Percentiles rank a stretch among this genome's conserved stretches.
Conservation (phyloP, 2,329 filamentous ascomycete species). For the Chaetomium globosum region DNA sequence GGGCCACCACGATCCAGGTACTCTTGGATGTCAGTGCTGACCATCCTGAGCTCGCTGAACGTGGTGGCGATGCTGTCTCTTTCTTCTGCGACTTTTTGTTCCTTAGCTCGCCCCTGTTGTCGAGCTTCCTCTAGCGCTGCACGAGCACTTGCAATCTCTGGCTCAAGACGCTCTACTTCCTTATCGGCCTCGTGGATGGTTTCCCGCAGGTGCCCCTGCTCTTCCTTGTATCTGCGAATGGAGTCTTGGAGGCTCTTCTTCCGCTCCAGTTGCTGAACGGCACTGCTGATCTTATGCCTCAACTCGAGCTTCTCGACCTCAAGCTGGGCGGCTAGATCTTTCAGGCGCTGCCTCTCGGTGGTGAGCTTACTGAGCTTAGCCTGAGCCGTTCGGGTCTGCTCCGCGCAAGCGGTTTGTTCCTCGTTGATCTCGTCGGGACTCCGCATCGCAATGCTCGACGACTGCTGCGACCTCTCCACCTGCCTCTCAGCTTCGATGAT, state of each 20-base stretch:
- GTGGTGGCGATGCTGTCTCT: constrained; percentile 73
- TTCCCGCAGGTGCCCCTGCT: constrained; percentile 69
- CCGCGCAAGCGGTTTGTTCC: constrained; percentile 66
- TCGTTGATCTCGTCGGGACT: constrained; percentile 84
- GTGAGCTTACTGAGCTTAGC: constrained; percentile 66
- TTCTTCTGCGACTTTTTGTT: constrained; percentile 71
- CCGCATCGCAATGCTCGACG: constrained; percentile 63
- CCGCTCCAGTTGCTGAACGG: constrained; percentile 76
- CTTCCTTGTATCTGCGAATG: constrained; percentile 71
- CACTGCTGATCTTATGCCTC: constrained; percentile 69
- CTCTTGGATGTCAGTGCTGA: constrained; percentile 75
- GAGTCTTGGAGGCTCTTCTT: constrained; percentile 71
- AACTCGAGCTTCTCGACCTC: constrained; percentile 79
- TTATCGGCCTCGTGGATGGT: constrained; percentile 69
- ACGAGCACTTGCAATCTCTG: constrained; percentile 74
- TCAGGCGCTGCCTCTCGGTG: constrained; percentile 70
- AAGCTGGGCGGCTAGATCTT: constrained; percentile 66
- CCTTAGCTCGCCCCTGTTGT: constrained; percentile 69
- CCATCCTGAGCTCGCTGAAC: constrained; percentile 73
- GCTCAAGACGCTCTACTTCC: constrained; percentile 73
- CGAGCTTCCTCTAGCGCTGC: constrained; percentile 76
- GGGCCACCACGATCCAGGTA: constrained; percentile 79
- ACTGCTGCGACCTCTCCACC: constrained; percentile 74
- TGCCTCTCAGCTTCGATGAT: constrained; percentile 71
- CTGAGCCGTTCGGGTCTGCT: constrained; percentile 68